phyloP scores from a whole-genome alignment of 345 rosid species.

The Excoecaria agallocha region DNA sequence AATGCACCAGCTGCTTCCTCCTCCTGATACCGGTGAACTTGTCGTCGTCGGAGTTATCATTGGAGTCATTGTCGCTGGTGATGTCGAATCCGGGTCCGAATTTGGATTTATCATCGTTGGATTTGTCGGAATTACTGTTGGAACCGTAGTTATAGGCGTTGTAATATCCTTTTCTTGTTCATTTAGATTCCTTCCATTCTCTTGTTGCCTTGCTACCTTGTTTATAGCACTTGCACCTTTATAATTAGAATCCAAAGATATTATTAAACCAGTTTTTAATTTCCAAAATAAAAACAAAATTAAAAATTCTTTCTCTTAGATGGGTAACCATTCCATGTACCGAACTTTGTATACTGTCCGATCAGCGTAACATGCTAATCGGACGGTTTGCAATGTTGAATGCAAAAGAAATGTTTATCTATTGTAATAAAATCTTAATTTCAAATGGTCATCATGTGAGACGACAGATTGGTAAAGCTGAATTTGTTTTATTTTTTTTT shows the following conservation, averaged over 20 bases:
- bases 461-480: neutral
- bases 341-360: too few species aligned
- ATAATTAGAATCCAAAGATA: neutral
- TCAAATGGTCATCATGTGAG: neutral
- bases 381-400: too few species aligned
- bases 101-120: constrained; percentile 41
- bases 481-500: too few species aligned
- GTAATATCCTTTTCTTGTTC: constrained; percentile 47
- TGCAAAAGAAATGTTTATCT: too few species aligned
- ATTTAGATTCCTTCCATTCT: neutral
- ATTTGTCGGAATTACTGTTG: constrained; percentile 36
- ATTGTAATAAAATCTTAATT: too few species aligned
- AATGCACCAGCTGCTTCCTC: constrained; percentile 68
- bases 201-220: neutral
- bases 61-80: constrained; percentile 30
- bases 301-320: too few species aligned
- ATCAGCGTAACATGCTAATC: too few species aligned
- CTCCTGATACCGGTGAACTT: constrained; percentile 30
- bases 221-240: neutral
- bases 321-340: too few species aligned
- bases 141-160: constrained; percentile 61
- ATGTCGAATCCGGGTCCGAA: constrained; percentile 43
- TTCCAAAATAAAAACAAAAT: neutral
- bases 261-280: neutral
- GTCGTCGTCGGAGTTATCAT: constrained; percentile 20